Percentiles rank a stretch among this genome's conserved stretches.
Conservation (phyloP, 345 rosid genomes). For the Psidium guajava region DNA sequence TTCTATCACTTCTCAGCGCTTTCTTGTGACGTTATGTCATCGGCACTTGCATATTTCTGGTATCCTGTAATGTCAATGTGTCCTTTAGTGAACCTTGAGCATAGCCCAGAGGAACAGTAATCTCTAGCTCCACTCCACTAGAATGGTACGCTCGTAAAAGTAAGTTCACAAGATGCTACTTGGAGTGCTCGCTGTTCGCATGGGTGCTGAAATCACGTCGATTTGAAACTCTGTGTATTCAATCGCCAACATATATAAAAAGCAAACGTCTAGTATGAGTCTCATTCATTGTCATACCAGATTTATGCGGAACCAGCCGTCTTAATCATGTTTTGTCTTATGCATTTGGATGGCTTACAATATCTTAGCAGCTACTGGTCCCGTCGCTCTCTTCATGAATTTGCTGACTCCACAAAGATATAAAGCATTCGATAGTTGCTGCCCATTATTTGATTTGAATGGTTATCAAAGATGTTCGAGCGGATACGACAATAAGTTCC, state of each 20-base stretch:
- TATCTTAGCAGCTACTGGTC: neutral
- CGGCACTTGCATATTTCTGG: neutral
- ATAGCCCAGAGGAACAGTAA: neutral
- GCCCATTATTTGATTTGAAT: neutral
- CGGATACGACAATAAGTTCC: neutral
- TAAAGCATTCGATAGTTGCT: neutral
- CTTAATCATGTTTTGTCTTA: neutral
- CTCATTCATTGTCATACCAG: neutral
- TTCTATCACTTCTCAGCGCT: neutral
- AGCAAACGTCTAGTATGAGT: neutral
- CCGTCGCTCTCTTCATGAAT: neutral
- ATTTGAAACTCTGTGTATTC: neutral
- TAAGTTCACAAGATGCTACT: neutral
- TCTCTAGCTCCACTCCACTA: neutral
- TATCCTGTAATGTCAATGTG: neutral
- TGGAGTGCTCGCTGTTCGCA: neutral
- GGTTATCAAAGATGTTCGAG: neutral
- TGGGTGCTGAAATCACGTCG: neutral
- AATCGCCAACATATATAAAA: neutral
- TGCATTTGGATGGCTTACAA: neutral
- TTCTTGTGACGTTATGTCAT: neutral
- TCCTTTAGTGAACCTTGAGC: neutral
- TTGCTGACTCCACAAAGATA: neutral
- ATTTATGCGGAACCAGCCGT: neutral
- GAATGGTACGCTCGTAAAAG: neutral